A percentile compares a stretch with the other conserved stretches of the same genome.
phyloP scores from a whole-genome alignment of 2,329 filamentous ascomycete genomes.

The Trichoderma sp. region DNA sequence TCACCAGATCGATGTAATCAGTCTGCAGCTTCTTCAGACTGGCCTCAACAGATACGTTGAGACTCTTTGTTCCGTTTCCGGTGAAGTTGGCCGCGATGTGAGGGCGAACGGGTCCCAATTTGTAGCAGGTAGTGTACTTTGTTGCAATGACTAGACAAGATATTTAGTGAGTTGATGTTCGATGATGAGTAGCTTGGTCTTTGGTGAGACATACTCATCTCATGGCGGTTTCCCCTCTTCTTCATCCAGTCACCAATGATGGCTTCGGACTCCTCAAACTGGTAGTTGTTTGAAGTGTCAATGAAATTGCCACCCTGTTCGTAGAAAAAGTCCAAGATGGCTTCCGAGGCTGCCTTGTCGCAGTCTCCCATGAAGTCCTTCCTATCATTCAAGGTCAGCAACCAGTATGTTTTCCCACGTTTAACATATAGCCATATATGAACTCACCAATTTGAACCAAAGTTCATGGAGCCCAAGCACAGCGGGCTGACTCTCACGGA shows the following conservation, averaged over 20 bases:
- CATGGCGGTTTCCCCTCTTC: conserved; percentile 59
- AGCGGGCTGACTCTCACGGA: conserved; percentile 65
- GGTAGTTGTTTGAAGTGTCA: conserved; percentile 69
- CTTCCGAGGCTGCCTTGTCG: conserved; percentile 58
- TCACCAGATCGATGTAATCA: conserved; percentile 64
- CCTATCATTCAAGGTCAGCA: conserved; percentile 33
- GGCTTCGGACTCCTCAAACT: conserved; percentile 57
- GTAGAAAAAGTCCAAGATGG: conserved; percentile 65
- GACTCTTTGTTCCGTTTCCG: conserved; percentile 61
- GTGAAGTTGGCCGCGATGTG: conserved; percentile 50
- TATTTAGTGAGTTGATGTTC: neutral
- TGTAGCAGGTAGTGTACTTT: conserved; percentile 63
- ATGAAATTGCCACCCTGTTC: conserved; percentile 68
- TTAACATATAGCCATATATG: neutral
- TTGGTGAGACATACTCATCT: conserved; percentile 49
- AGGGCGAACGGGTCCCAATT: conserved; percentile 38
- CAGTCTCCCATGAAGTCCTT: conserved; percentile 60
- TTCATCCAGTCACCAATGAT: conserved; percentile 73
- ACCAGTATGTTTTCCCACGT: neutral
- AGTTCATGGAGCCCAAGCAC: conserved; percentile 63
- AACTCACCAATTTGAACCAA: conserved; percentile 56
- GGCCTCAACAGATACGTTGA: conserved; percentile 53
- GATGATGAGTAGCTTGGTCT: neutral
- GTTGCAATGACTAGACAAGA: conserved; percentile 58
- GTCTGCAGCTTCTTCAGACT: conserved; percentile 62